These are phyloP conservation scores for Neobulgaria alba DNA, from an alignment of 2,329 filamentous ascomycete species.

Conservation along the genomic window DNA sequence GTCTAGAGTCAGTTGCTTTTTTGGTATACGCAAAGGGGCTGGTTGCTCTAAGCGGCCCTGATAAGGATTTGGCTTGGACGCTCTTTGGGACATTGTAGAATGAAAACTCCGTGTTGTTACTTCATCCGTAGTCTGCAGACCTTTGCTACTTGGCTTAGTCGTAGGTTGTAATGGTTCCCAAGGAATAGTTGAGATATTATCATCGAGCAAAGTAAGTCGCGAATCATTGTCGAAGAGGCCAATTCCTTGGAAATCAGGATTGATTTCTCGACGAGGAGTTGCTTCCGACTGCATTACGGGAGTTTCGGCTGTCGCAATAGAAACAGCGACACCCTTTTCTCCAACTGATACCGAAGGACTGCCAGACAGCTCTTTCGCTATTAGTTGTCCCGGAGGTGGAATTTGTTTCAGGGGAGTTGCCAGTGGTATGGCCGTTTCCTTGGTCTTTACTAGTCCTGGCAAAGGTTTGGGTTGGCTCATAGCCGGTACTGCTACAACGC, in stretches of 20 bases:
- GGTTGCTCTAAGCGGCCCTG: neutral
- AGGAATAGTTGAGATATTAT: conserved; percentile 2
- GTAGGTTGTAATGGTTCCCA: neutral
- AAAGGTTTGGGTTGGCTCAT: neutral
- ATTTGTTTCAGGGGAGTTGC: neutral
- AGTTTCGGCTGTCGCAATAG: too few relatives aligned
- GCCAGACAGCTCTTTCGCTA: too few relatives aligned
- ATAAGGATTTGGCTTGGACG: conserved; percentile 2
- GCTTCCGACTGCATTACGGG: too few relatives aligned
- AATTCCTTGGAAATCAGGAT: too few relatives aligned
- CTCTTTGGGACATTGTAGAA: conserved; percentile 22
- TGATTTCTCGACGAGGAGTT: too few relatives aligned
- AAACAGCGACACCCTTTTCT: too few relatives aligned
- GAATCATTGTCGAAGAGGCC: too few relatives aligned
- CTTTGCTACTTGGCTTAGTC: neutral
- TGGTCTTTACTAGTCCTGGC: neutral
- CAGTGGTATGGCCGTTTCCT: neutral
- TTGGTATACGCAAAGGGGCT: conserved; percentile 1
- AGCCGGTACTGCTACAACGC: neutral
- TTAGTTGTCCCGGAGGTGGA: too few relatives aligned
- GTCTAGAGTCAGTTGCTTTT: neutral
- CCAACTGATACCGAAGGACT: too few relatives aligned
- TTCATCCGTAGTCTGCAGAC: conserved; percentile 13
- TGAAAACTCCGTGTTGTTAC: conserved; percentile 14
- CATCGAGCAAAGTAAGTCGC: conserved; percentile 8